These are phyloP conservation scores for Orbilia javanica DNA, from an alignment of 2,329 filamentous ascomycete genomes.

Conservation along the genomic window DNA sequence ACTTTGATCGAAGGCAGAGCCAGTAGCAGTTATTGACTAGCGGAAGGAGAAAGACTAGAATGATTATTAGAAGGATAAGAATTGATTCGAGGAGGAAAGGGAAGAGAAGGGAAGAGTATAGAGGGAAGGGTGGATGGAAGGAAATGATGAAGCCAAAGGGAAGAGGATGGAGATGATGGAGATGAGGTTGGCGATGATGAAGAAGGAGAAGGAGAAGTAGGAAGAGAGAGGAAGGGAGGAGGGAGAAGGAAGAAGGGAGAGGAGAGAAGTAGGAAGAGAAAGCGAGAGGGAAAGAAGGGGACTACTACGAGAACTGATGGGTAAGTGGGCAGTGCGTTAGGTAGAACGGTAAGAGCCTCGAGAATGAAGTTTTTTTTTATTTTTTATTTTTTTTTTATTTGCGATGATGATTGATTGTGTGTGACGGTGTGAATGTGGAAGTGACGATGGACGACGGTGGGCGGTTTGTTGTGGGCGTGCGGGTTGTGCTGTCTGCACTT, in stretches of 20 bases:
- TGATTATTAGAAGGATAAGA: slow-evolving; percentile 37
- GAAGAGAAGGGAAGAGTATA: slow-evolving; percentile 30
- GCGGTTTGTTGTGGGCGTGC: slow-evolving; percentile 30
- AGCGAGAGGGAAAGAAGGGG: slow-evolving; percentile 12
- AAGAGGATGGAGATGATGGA: slow-evolving; percentile 4
- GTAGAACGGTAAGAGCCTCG: background rate
- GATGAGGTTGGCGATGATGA: background rate
- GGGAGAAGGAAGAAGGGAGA: background rate
- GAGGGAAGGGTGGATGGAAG: slow-evolving; percentile 2
- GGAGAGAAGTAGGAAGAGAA: background rate
- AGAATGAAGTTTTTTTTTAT: background rate
- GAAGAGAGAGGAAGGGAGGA: background rate
- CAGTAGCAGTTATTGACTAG: background rate
- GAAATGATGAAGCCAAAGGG: slow-evolving; percentile 48
- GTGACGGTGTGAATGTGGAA: background rate
- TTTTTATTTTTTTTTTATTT: background rate
- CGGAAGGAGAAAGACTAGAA: background rate
- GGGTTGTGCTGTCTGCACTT: background rate
- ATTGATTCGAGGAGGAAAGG: slow-evolving; percentile 44
- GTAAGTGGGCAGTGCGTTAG: too few species aligned
- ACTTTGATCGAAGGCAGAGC: slow-evolving; percentile 4
- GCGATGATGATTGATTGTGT: background rate
- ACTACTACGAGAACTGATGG: too few species aligned
- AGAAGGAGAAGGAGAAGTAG: background rate
- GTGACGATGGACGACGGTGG: background rate